Base-by-base conservation (phyloP, 179 eudicot genomes). In the Heliamphora ciliata region DNA sequence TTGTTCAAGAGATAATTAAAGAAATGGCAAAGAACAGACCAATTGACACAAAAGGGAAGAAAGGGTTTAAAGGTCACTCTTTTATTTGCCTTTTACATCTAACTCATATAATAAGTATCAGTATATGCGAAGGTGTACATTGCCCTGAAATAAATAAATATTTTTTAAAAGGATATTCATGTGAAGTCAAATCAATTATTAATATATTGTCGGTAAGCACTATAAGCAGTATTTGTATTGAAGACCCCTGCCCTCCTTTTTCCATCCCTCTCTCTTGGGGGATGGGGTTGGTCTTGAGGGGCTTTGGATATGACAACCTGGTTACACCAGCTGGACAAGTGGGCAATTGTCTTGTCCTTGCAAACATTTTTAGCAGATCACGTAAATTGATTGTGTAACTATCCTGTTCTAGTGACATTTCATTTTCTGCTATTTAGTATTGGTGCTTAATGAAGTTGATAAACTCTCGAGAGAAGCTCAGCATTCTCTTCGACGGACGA, bases 401-500 rank as follows among this genome's bases (percentile, higher is more conserved):
- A 54, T 50, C 55, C 15, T 81, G 11, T 15, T 50, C 58, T 81
- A 74, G 67, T 68, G 21, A 2, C 55, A 14, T 44, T 54, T 67
- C 40, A 2, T 51, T 40, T 18, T 63, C 61, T 68, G 44, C 31
- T 50, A 78, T 82, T 52, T 84, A 95, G 98, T 95, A 48, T 87
- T 95, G 76, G 95, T 94, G 81, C 94, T 95, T 47, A 95, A 95
- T 89, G 98, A 95, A 86, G 98, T 95, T 79, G 98, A 95, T 86
- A 95, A 91, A 81, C 98, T 95, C 76, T 95, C 98, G 48, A 92
- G 92, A 88, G 98, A 95, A 91, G 98, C 98, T 59, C 98, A 95
- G n/a, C 97, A 95, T 82, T 94, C 98, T 74, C 87, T 95, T 47
- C 85, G 98, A 74, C 89, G 98, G 87, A 95, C 98, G 50, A 95